A percentile compares a stretch with the other conserved stretches of the same genome.
These are phyloP conservation scores for Exophiala mesophila DNA, from an alignment of 2,329 filamentous ascomycete species.

Conservation along the genomic window DNA sequence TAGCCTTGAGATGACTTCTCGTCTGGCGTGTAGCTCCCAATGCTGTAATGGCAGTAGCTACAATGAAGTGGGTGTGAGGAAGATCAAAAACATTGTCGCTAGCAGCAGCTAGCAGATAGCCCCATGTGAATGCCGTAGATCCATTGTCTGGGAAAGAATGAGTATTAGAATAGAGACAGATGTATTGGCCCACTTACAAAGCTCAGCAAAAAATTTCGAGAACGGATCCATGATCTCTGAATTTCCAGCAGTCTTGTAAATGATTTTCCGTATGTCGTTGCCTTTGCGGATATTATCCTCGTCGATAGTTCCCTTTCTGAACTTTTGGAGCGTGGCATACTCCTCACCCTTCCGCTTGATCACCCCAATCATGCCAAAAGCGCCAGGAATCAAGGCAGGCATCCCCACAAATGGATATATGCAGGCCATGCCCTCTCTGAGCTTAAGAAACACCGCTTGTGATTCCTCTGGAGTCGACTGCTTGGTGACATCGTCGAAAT, in stretches of 20 bases:
- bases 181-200: constrained; percentile 6
- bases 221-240: constrained; percentile 7
- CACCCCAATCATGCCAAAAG: constrained; percentile 13
- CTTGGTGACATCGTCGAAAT: constrained; percentile 11
- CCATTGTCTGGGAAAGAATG: background rate
- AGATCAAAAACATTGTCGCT: constrained; percentile 12
- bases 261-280: constrained; percentile 1
- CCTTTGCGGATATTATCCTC: constrained; percentile 8
- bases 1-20: constrained; percentile 13
- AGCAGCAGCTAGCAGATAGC: constrained; percentile 10
- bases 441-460: constrained; percentile 3
- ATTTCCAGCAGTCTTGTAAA: constrained; percentile 8
- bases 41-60: constrained; percentile 12
- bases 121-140: constrained; percentile 7
- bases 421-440: constrained; percentile 9
- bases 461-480: constrained; percentile 7
- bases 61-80: constrained; percentile 8
- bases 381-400: constrained; percentile 12
- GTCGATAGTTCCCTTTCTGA: constrained; percentile 2
- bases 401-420: constrained; percentile 11
- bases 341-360: constrained; percentile 7
- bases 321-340: constrained; percentile 4
- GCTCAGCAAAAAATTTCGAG: constrained; percentile 5
- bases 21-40: constrained; percentile 13
- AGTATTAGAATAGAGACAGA: no score